Evolutionary conservation across 495 filamentous ascomycete species (phyloP).

Genomic region (Penicillium canariense): DNA sequence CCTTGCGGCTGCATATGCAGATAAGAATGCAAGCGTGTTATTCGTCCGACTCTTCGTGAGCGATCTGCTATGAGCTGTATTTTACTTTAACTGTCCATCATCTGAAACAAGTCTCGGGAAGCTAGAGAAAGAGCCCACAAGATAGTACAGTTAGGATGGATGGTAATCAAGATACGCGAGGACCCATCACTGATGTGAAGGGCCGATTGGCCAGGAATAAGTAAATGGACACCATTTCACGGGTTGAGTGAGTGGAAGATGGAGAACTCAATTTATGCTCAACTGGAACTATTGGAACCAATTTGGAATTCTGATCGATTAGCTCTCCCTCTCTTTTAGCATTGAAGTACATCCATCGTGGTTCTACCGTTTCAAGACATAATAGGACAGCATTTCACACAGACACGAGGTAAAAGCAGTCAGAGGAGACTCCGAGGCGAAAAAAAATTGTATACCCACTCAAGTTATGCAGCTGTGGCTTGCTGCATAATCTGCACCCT

Average conservation of each 20-base stretch:
- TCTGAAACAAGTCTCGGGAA: not conserved
- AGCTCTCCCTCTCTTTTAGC: too few species aligned
- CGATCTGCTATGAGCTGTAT: not conserved
- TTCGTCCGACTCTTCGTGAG: not conserved
- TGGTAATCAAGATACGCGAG: too few species aligned
- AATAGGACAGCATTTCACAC: not conserved
- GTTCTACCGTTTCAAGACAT: not conserved
- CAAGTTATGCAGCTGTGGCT: not conserved
- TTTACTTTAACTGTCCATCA: not conserved
- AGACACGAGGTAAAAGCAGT: not conserved
- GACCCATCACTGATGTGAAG: too few species aligned
- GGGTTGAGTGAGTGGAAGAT: too few species aligned
- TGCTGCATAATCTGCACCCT: not conserved
- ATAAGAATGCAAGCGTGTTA: constrained; percentile 2
- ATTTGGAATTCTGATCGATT: too few species aligned
- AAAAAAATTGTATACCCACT: not conserved
- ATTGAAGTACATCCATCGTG: not conserved
- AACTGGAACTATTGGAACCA: too few species aligned
- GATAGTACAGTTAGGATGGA: not conserved
- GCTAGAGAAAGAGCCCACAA: not conserved
- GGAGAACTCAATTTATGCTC: too few species aligned
- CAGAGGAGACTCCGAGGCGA: not conserved
- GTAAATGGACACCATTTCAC: too few species aligned
- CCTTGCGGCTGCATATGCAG: constrained; percentile 16
- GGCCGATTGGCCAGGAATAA: too few species aligned